These are phyloP conservation scores for Ceratocystiopsis sp. DNA, from an alignment of 2,329 filamentous ascomycete species.

Conservation along the genomic window DNA sequence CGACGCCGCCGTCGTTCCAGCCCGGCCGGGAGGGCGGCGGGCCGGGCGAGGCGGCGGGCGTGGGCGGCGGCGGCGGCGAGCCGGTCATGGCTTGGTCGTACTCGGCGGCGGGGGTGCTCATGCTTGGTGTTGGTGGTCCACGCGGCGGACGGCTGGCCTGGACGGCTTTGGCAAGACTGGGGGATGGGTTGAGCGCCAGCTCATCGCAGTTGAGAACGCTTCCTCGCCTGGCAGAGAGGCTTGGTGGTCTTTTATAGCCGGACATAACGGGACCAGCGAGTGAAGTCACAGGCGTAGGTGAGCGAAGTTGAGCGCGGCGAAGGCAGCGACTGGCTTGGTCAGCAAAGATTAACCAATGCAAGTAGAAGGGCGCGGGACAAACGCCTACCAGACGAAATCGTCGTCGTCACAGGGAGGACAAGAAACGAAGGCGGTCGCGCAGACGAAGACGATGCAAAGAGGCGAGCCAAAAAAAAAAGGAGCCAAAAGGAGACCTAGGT, in stretches of 20 bases:
- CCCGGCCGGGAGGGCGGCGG: slow-evolving; percentile 45
- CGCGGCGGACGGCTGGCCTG: slow-evolving; percentile 28
- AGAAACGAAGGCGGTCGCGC: too few relatives aligned
- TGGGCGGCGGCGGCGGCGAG: slow-evolving; percentile 47
- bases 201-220: slow-evolving; percentile 39
- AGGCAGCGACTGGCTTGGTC: slow-evolving; percentile 16
- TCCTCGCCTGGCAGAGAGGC: slow-evolving; percentile 44
- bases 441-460: too few relatives aligned
- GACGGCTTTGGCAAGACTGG: slow-evolving; percentile 30
- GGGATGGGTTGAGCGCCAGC: slow-evolving; percentile 30
- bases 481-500: too few relatives aligned
- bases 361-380: too few relatives aligned
- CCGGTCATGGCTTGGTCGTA: slow-evolving; percentile 44
- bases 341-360: too few relatives aligned
- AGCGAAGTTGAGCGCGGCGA: background rate
- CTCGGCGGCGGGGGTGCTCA: slow-evolving; percentile 44
- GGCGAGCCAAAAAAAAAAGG: too few relatives aligned
- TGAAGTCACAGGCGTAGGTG: background rate
- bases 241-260: slow-evolving; percentile 31
- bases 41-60: slow-evolving; percentile 47
- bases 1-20: slow-evolving; percentile 62
- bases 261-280: slow-evolving; percentile 17
- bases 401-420: too few relatives aligned
- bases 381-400: too few relatives aligned
- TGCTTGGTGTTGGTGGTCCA: slow-evolving; percentile 49